Evolutionary conservation across 495 filamentous ascomycete genomes (phyloP).

Genomic region (Hyaloscypha bicolor): DNA sequence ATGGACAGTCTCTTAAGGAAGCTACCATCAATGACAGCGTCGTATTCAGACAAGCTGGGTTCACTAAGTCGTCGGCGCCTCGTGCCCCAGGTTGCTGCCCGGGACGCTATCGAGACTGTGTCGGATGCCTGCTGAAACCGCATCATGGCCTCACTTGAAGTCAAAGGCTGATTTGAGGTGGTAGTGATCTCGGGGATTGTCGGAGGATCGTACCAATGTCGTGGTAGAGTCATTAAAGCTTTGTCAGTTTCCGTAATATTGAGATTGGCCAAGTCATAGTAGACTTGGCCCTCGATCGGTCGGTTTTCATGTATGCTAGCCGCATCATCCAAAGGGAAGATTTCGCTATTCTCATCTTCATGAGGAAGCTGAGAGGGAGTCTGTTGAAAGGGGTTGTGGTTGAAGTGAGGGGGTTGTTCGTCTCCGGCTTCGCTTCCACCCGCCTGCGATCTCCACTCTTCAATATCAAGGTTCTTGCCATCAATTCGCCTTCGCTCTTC

Average conservation of each 20-base stretch:
- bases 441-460: constrained; percentile 33
- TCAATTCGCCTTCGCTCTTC: constrained; percentile 29
- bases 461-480: constrained; percentile 30
- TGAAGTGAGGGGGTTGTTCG: constrained; percentile 10
- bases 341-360: constrained; percentile 17
- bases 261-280: constrained; percentile 40
- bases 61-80: constrained; percentile 63
- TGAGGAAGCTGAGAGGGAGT: background rate
- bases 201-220: constrained; percentile 51
- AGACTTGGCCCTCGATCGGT: constrained; percentile 47
- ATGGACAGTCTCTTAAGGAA: constrained; percentile 66
- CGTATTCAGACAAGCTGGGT: constrained; percentile 57
- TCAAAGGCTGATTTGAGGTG: constrained; percentile 42
- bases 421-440: constrained; percentile 24
- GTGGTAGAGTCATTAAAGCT: constrained; percentile 45
- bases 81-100: constrained; percentile 75
- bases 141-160: constrained; percentile 54
- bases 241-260: constrained; percentile 46
- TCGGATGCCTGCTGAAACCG: constrained; percentile 50
- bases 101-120: constrained; percentile 57
- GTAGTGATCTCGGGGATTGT: constrained; percentile 42
- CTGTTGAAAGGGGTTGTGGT: background rate
- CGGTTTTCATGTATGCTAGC: constrained; percentile 40
- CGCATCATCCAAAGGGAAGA: constrained; percentile 27
- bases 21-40: constrained; percentile 57